Percentiles rank a stretch among this genome's conserved stretches.
phyloP scores from a whole-genome alignment of 1,139 yeast species.

The Lodderomyces metapsilosis region DNA sequence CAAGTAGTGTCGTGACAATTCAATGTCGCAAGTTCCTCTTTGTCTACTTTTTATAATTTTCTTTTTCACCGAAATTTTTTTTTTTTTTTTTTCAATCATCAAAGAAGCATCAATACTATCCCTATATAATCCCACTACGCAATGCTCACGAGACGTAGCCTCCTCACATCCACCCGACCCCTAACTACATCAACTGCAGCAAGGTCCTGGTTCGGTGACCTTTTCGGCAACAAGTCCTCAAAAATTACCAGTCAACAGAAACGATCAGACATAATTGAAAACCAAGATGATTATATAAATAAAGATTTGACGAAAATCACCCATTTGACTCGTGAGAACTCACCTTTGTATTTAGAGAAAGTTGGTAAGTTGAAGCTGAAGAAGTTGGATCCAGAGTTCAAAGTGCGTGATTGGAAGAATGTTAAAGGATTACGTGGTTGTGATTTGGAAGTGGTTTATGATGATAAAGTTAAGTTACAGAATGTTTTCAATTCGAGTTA shows the following conservation, averaged over 20 bases:
- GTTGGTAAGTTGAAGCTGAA: too few species aligned
- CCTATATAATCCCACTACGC: conserved; percentile 4
- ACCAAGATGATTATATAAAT: conserved; percentile 42
- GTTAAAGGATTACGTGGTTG: conserved; percentile 7
- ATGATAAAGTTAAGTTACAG: conserved; percentile 22
- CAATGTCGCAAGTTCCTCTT: too few species aligned
- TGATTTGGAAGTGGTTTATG: conserved; percentile 30
- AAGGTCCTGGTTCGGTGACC: conserved; percentile 14
- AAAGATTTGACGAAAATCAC: conserved; percentile 33
- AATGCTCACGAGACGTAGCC: conserved; percentile 5
- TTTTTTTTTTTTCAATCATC: neutral
- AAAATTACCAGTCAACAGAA: conserved; percentile 13
- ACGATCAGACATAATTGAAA: conserved; percentile 33
- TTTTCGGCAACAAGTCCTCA: conserved; percentile 13
- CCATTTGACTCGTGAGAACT: conserved; percentile 36
- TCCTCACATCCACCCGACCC: conserved; percentile 8
- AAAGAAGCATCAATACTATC: neutral
- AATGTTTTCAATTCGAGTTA: conserved; percentile 28
- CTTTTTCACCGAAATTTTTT: conserved; percentile 1
- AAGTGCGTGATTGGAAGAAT: conserved; percentile 37
- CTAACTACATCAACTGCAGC: conserved; percentile 9
- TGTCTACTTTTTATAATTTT: neutral
- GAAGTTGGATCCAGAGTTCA: conserved; percentile 28
- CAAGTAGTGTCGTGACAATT: neutral
- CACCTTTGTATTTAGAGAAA: conserved; percentile 31